phyloP scores from a whole-genome alignment of 805 yeast genomes.

The Wickerhamiella domercqiae region DNA sequence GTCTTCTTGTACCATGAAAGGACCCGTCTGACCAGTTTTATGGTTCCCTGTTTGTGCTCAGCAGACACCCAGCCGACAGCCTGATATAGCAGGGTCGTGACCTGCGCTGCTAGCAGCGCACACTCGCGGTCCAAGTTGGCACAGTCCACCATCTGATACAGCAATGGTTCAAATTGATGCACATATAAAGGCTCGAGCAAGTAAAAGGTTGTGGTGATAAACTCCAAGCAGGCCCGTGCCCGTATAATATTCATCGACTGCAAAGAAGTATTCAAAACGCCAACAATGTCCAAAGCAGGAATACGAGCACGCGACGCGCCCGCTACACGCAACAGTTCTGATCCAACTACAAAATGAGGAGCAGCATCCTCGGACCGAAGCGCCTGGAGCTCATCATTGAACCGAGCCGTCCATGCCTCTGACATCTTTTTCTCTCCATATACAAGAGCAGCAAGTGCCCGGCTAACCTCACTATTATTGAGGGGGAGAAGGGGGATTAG shows the following conservation, averaged over 20 bases:
- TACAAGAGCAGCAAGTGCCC: conserved; percentile 9
- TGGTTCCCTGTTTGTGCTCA: conserved; percentile 7
- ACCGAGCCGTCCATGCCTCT: conserved; percentile 10
- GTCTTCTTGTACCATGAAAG: conserved; percentile 30
- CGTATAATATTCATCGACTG: conserved; percentile 5
- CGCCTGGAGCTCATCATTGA: conserved; percentile 2
- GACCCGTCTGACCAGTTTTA: conserved; percentile 22
- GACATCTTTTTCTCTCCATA: conserved; percentile 12
- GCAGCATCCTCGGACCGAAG: no score
- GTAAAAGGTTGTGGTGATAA: conserved; percentile 7
- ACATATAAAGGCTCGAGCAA: conserved; percentile 7
- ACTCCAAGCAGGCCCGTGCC: conserved; percentile 5
- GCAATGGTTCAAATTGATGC: conserved; percentile 12
- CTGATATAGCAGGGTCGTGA: conserved; percentile 4
- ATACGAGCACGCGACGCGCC: conserved; percentile 6
- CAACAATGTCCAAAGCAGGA: conserved; percentile 7
- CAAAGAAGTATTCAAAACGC: not conserved
- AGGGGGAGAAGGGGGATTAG: not conserved
- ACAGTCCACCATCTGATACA: conserved; percentile 12
- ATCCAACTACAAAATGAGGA: conserved; percentile 1
- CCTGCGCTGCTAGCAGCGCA: conserved; percentile 4
- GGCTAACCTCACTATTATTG: conserved; percentile 1
- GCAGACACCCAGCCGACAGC: conserved; percentile 10
- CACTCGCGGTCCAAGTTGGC: conserved; percentile 7
- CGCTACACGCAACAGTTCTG: conserved; percentile 6